Base-by-base conservation (phyloP, 176 grass and related monocot genomes). In the Cymbopogon citratus region DNA sequence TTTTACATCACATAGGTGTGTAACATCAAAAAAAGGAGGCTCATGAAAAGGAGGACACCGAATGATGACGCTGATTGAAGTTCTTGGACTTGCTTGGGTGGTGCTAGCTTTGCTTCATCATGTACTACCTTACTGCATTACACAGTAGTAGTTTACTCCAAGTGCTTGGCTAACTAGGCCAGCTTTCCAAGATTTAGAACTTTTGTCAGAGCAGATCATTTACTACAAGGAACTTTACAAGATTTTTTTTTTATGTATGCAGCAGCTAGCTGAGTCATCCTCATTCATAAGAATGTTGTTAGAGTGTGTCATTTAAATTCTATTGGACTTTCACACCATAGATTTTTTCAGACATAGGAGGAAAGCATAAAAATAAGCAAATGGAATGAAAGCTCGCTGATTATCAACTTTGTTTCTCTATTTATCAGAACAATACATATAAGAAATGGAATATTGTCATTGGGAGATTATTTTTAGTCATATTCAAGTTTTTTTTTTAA, bases 21-120 rank as follows among this genome's bases (percentile, higher is more conserved):
- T 48, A 71, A 61, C 80, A 83, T 83, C 56, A 74, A 72, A 73
- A 27, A 18, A 29, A 76, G 33, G 3, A 38, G 29, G 19, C 19
- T 52, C 63, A 18, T 51, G 70, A 64, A 66, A 68, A 23, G 38
- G 35, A 80, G 74, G 3, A 59, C 28, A 9, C 6, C 9, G 15
- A 2, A 44, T 40, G 49, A 74, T 40, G 52, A 66, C 24, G 18
- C 44, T 85, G 71, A 89, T 52, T 84, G 51, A 69, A 46, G 62
- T 84, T 84, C 48, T 68, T 88, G 86, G 86, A 80, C 86, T 74
- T 39, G 69, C 61, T 74, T 79, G 45, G 86, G 9, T 44, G 86
- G 9, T 44, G 19, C 36, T 57, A 78, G 36, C 78, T 48, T 81
- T 81, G 66, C 28, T 66, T 59, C 68, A 25, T 44, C 4, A 9